Conservation (phyloP, 306 rosid species). For the Trifolium dubium region DNA sequence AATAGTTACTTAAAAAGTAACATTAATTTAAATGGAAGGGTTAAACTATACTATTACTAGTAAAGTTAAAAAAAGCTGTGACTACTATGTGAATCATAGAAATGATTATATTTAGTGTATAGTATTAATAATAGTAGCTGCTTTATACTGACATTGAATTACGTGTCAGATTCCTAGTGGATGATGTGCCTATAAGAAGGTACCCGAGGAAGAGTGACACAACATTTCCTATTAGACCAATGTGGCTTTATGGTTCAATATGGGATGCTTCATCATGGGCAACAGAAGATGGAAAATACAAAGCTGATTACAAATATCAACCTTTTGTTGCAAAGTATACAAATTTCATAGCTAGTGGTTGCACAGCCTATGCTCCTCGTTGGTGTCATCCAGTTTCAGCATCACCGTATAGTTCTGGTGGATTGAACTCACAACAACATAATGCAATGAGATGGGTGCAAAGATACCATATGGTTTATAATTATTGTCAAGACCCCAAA, state of each 20-base stretch:
- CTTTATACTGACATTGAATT: conserved; percentile 32
- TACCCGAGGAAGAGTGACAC: conserved; percentile 74
- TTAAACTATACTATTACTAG: neutral
- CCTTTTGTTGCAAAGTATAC: conserved; percentile 83
- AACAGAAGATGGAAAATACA: conserved; percentile 96
- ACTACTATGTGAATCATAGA: neutral
- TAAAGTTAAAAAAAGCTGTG: neutral
- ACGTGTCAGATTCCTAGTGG: conserved; percentile 79
- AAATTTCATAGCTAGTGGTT: conserved; percentile 84
- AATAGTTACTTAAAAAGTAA: conserved; percentile 30
- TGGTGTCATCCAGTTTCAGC: conserved; percentile 81
- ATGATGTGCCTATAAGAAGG: conserved; percentile 93
- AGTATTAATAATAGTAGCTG: neutral
- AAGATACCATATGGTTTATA: conserved; percentile 71
- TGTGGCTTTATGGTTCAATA: conserved; percentile 98
- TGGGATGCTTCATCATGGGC: conserved; percentile 99
- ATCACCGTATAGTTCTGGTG: conserved; percentile 79
- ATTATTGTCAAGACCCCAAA: conserved; percentile 80
- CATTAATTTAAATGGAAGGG: conserved; percentile 28
- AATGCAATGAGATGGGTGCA: conserved; percentile 89
- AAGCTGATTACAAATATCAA: conserved; percentile 89
- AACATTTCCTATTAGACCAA: conserved; percentile 91
- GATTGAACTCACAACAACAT: conserved; percentile 64
- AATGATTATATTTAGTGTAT: conserved; percentile 15
- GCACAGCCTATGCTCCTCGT: conserved; percentile 71